Percentiles rank a stretch among this genome's conserved stretches.
Evolutionary conservation across 495 filamentous ascomycete genomes (phyloP).

Genomic region (Penicillium longicatenatum): DNA sequence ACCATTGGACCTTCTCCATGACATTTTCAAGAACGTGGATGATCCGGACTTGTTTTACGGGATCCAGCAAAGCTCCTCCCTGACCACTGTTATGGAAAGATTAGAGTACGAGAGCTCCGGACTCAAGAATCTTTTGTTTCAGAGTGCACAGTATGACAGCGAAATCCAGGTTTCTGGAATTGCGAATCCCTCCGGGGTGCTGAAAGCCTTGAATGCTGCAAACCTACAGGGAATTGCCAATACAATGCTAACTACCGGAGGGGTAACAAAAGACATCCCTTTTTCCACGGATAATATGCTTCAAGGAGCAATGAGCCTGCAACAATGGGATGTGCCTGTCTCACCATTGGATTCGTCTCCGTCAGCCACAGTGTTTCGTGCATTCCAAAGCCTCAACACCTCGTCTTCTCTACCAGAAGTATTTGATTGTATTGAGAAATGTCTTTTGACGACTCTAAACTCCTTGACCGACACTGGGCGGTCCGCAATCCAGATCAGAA

Average conservation of each 20-base stretch:
- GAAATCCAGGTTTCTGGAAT: constrained; percentile 63
- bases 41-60: constrained; percentile 97
- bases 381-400: constrained; percentile 77
- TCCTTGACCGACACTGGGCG: constrained; percentile 55
- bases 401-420: constrained; percentile 56
- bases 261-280: constrained; percentile 30
- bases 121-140: constrained; percentile 83
- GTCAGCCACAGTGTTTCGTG: constrained; percentile 71
- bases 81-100: constrained; percentile 74
- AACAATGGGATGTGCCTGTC: constrained; percentile 89
- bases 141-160: constrained; percentile 89
- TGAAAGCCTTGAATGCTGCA: constrained; percentile 47
- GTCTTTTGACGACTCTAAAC: constrained; percentile 64
- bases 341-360: constrained; percentile 61
- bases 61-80: constrained; percentile 73
- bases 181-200: constrained; percentile 42
- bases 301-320: constrained; percentile 79
- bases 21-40: constrained; percentile 86
- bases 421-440: constrained; percentile 56
- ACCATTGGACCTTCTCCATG: constrained; percentile 67
- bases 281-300: constrained; percentile 68
- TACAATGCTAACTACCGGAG: constrained; percentile 40
- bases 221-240: constrained; percentile 52
- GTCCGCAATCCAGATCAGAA: constrained; percentile 61
- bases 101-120: constrained; percentile 93